Evolutionary conservation across 768 basidiomycete species (phyloP), one percentile per base, ranked within the genome.

Genomic region (Trametes punicea): DNA sequence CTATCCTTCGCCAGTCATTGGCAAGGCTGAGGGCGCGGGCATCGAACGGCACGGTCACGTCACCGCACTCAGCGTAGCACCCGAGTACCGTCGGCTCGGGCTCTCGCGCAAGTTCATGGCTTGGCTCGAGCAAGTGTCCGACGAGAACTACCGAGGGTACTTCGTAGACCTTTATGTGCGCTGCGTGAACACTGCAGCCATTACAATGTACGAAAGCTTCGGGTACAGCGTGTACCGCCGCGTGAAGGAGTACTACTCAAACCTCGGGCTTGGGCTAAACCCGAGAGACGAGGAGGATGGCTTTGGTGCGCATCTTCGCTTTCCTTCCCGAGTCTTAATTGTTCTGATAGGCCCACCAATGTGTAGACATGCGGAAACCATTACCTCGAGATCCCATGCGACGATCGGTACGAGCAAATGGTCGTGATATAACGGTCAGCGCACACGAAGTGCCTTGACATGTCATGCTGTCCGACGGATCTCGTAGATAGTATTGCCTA

Each of bases 151-250:
- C 76, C 82, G 81, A 59, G 90, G 86, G 3, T 90, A 83, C 79
- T 98, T 96, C 65, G 93, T 98, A 45, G 97, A 98, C 71, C 81
- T 99, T 20, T 98, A 93, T 68, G 96, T 98, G 54, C 84, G 97
- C 48, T 93, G 90, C 65, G 85, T 85, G 56, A 97, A 96, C 63
- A 64, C 71, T 2, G 76, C 93, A 20, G 97, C 96, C 18, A 90
- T 96, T 56, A 77, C 75, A 18, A 88, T 99, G 88, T 98, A 60
- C 46, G 93, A 98, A 69, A 80, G 84, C 36, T 74, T 98, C 67
- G 95, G 92, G 10, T 99, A 99, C 65, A 92, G 88, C 65, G 93
- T 98, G 11, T 98, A 88, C 71, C 76, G 93, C 25, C 73, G 93
- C 59, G 95, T 99, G 46, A 80, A 85, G 58, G 93, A 93, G 70